Conservation (phyloP, 176 grass and related monocot genomes). For the Neostapfia colusana region DNA sequence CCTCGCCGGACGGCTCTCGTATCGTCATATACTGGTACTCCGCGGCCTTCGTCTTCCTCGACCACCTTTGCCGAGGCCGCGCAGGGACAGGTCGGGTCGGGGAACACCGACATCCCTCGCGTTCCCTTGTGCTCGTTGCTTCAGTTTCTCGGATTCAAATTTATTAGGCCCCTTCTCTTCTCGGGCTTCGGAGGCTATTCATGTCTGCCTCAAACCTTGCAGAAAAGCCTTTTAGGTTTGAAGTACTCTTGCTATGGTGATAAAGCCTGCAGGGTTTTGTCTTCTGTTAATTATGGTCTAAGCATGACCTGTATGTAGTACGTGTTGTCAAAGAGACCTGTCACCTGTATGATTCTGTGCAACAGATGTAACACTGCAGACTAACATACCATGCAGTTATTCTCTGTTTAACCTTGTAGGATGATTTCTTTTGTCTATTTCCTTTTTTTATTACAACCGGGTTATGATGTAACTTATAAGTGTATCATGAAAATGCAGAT, state of each 20-base stretch:
- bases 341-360: neutral
- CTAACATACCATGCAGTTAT: neutral
- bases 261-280: neutral
- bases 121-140: neutral
- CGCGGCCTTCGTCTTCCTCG: slow-evolving; percentile 74
- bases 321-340: neutral
- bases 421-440: neutral
- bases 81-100: slow-evolving; percentile 55
- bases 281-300: slow-evolving; percentile 6
- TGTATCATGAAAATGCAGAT: slow-evolving; percentile 47
- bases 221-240: slow-evolving; percentile 3
- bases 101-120: slow-evolving; percentile 17
- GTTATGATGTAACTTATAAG: neutral
- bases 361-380: neutral
- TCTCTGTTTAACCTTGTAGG: slow-evolving; percentile 11
- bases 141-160: slow-evolving; percentile 1
- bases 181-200: neutral
- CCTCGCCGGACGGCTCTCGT: slow-evolving; percentile 52
- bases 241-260: neutral
- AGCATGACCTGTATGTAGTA: neutral
- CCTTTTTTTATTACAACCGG: slow-evolving; percentile 1
- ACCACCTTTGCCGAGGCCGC: slow-evolving; percentile 74
- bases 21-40: too few species aligned
- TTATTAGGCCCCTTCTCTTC: neutral
- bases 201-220: neutral